Conservation (phyloP, 2,329 filamentous ascomycete species). For the Chaetoscypha palmicola region DNA sequence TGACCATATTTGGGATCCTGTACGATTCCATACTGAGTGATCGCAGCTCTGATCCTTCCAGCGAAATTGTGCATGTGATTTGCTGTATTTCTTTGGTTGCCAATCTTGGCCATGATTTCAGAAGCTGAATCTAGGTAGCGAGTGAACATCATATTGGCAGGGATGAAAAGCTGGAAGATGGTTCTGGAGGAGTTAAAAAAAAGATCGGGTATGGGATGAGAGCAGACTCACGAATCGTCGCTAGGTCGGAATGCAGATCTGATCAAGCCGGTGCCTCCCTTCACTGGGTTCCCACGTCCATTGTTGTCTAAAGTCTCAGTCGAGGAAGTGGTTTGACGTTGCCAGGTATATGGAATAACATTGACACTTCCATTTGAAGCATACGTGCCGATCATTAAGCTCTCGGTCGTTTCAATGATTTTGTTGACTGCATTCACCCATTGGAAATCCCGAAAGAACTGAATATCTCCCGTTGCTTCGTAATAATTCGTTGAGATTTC, state of each 20-base stretch:
- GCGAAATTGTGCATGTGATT: constrained; percentile 51
- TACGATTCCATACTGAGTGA: constrained; percentile 66
- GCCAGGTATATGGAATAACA: constrained; percentile 65
- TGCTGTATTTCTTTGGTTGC: constrained; percentile 44
- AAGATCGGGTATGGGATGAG: too few relatives aligned
- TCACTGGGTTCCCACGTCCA: constrained; percentile 75
- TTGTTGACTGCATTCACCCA: constrained; percentile 69
- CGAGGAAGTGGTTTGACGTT: constrained; percentile 61
- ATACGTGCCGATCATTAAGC: constrained; percentile 71
- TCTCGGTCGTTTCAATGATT: constrained; percentile 60
- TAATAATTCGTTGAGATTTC: constrained; percentile 76
- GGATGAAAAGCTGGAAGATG: constrained; percentile 80
- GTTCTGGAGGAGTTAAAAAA: too few relatives aligned
- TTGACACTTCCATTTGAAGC: constrained; percentile 49
- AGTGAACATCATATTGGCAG: constrained; percentile 80
- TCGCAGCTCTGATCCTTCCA: constrained; percentile 56
- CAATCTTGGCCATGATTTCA: constrained; percentile 45
- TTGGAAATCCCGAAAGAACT: constrained; percentile 63
- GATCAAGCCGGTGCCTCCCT: constrained; percentile 66
- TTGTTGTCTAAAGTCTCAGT: constrained; percentile 75
- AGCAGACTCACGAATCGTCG: constrained; percentile 63
- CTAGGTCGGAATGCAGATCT: constrained; percentile 85
- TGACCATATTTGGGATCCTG: constrained; percentile 52
- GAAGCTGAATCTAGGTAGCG: constrained; percentile 49
- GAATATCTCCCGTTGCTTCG: constrained; percentile 61